Evolutionary conservation across 441 rosid species (phyloP).

Genomic region (Geranium incanum): DNA sequence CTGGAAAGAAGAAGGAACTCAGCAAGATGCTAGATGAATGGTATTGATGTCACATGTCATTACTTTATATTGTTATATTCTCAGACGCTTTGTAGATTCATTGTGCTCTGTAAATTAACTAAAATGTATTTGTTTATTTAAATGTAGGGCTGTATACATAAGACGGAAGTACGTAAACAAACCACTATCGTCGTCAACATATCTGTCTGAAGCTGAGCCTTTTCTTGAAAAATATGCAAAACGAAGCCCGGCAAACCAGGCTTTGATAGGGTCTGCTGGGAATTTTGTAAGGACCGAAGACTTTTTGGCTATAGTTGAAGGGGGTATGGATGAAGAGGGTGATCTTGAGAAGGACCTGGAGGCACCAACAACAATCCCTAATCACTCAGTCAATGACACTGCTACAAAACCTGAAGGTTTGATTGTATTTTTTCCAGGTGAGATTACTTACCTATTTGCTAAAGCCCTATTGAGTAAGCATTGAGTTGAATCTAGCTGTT

Average conservation of each 20-base stretch:
- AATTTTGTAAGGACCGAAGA: conserved; percentile 63
- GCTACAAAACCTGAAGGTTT: conserved; percentile 66
- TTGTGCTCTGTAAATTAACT: conserved; percentile 9
- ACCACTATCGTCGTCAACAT: conserved; percentile 65
- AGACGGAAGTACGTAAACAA: conserved; percentile 59
- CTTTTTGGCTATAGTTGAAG: conserved; percentile 76
- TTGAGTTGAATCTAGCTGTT: background rate
- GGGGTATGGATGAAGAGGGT: conserved; percentile 80
- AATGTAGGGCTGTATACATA: conserved; percentile 65
- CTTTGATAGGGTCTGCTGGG: conserved; percentile 87
- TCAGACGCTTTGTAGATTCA: background rate
- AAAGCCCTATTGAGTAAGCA: conserved; percentile 4
- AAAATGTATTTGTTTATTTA: conserved; percentile 13
- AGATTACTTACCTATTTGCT: conserved; percentile 15
- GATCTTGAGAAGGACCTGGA: conserved; percentile 57
- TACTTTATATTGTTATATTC: background rate
- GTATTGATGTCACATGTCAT: conserved; percentile 30
- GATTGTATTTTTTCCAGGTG: conserved; percentile 94
- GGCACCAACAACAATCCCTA: conserved; percentile 41
- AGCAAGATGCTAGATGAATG: conserved; percentile 97
- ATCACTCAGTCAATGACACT: conserved; percentile 40
- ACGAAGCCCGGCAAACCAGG: conserved; percentile 60
- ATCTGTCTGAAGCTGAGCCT: conserved; percentile 90
- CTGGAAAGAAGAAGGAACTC: conserved; percentile 74
- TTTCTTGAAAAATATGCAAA: conserved; percentile 83